phyloP scores from a whole-genome alignment of 2,329 filamentous ascomycete genomes.

The Plenodomus lindquistii region DNA sequence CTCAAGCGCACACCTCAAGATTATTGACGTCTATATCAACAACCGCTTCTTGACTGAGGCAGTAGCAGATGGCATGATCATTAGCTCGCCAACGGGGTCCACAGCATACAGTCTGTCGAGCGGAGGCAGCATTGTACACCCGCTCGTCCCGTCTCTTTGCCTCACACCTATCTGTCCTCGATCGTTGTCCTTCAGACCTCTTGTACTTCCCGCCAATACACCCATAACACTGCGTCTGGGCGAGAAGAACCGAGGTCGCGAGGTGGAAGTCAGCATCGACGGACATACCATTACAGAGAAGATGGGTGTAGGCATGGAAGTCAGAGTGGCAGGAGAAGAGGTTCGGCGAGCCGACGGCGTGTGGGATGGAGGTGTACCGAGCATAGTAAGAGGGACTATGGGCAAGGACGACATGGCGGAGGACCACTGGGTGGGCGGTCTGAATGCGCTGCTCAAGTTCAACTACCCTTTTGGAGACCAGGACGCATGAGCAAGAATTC shows the following conservation, averaged over 20 bases:
- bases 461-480: constrained; percentile 88
- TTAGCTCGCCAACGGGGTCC: constrained; percentile 90
- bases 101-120: constrained; percentile 95
- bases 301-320: constrained; percentile 63
- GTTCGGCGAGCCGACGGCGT: constrained; percentile 55
- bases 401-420: constrained; percentile 58
- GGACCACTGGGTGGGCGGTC: constrained; percentile 93
- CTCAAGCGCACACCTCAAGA: constrained; percentile 83
- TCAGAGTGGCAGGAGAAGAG: constrained; percentile 84
- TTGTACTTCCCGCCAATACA: constrained; percentile 85
- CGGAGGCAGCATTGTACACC: constrained; percentile 92
- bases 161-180: constrained; percentile 94
- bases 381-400: constrained; percentile 71
- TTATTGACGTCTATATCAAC: constrained; percentile 90
- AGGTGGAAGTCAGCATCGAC: constrained; percentile 56
- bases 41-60: constrained; percentile 89
- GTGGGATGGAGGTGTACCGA: constrained; percentile 83
- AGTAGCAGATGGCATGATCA: constrained; percentile 91
- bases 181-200: constrained; percentile 86
- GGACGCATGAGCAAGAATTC: constrained; percentile 14
- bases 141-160: constrained; percentile 82
- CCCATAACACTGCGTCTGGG: constrained; percentile 81
- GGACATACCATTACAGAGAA: constrained; percentile 50
- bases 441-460: constrained; percentile 94
- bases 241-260: constrained; percentile 56